These are phyloP conservation scores for Fusarium austroafricanum DNA, from an alignment of 2,329 filamentous ascomycete genomes.

Conservation along the genomic window DNA sequence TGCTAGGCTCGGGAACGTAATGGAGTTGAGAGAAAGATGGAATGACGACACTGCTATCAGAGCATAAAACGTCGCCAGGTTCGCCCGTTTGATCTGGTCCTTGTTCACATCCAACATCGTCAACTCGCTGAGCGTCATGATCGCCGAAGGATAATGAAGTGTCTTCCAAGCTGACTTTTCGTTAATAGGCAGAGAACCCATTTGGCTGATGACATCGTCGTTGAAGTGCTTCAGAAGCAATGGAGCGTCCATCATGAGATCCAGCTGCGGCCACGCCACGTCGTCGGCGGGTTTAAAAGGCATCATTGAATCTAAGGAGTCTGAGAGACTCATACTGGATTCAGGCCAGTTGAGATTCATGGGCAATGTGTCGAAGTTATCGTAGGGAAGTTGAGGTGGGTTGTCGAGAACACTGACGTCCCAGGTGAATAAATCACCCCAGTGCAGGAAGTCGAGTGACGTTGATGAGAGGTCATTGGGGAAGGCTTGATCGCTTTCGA, in stretches of 20 bases:
- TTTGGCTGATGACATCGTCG: conserved; percentile 39
- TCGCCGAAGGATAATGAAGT: conserved; percentile 32
- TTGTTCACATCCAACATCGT: conserved; percentile 30
- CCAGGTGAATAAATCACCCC: conserved; percentile 41
- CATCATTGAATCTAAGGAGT: conserved; percentile 1
- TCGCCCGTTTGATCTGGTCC: conserved; percentile 35
- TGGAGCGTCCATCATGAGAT: conserved; percentile 34
- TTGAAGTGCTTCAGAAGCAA: conserved; percentile 37
- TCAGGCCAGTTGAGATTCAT: conserved; percentile 30
- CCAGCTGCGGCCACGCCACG: conserved; percentile 30
- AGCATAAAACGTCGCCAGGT: conserved; percentile 33
- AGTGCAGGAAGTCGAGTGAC: conserved; percentile 31
- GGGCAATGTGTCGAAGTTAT: conserved; percentile 11
- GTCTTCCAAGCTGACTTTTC: conserved; percentile 41
- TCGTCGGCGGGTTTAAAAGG: conserved; percentile 8
- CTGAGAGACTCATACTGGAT: conserved; percentile 14
- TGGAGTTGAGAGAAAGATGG: conserved; percentile 28
- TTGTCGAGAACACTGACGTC: conserved; percentile 38
- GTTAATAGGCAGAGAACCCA: conserved; percentile 40
- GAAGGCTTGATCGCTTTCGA: not conserved
- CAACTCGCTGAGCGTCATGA: conserved; percentile 39
- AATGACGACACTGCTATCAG: conserved; percentile 36
- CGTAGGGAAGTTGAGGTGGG: conserved; percentile 13
- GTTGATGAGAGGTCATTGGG: conserved; percentile 7
- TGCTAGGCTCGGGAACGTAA: conserved; percentile 10